Conservation (phyloP, 768 basidiomycete genomes). For the Crucibulum laeve region DNA sequence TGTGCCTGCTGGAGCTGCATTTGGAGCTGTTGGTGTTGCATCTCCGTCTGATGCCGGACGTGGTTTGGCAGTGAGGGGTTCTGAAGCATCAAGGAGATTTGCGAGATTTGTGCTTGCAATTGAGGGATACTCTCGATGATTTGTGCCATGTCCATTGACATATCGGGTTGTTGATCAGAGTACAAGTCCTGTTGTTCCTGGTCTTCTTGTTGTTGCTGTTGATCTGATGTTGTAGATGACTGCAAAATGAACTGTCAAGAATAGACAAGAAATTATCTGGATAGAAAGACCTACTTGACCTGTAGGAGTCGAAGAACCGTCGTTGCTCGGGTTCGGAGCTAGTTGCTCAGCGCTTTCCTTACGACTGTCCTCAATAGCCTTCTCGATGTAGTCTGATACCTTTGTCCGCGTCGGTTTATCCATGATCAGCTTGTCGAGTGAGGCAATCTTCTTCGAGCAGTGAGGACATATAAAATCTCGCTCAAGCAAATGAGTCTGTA, state of each 20-base stretch:
- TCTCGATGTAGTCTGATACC: constrained; percentile 81
- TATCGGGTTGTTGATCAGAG: constrained; percentile 64
- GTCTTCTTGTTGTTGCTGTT: constrained; percentile 39
- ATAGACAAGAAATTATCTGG: background rate
- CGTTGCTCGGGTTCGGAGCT: constrained; percentile 10
- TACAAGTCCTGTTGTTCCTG: constrained; percentile 61
- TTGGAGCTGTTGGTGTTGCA: constrained; percentile 78
- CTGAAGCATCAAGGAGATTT: constrained; percentile 75
- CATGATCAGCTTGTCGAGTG: constrained; percentile 78
- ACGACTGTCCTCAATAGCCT: constrained; percentile 72
- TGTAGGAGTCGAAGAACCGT: constrained; percentile 16
- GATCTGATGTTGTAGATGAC: constrained; percentile 10
- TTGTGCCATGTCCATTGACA: constrained; percentile 63
- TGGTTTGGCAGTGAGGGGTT: constrained; percentile 69
- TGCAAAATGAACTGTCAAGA: background rate
- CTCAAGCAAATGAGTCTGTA: constrained; percentile 90
- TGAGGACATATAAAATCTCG: constrained; percentile 93
- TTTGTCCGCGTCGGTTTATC: constrained; percentile 79
- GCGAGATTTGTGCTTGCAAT: constrained; percentile 81
- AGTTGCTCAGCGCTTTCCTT: constrained; percentile 53
- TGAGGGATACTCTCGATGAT: constrained; percentile 75
- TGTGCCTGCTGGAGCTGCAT: constrained; percentile 80
- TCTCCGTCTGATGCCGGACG: constrained; percentile 76
- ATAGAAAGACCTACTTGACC: constrained; percentile 30
- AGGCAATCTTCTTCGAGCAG: constrained; percentile 84